Conservation (phyloP, 306 rosid species). For the Clitoria ternatea region DNA sequence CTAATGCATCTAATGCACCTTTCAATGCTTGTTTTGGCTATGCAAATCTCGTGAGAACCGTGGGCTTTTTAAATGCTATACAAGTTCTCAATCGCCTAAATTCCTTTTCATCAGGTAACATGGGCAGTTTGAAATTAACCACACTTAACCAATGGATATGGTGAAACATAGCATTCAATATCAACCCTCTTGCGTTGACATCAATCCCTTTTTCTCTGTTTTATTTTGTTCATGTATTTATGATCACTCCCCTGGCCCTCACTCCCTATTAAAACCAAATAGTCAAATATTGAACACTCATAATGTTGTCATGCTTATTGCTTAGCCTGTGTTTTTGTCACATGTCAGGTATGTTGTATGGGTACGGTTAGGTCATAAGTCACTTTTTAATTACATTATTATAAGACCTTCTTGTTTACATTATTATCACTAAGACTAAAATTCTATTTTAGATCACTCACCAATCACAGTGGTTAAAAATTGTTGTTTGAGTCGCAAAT, state of each 20-base stretch:
- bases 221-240: neutral
- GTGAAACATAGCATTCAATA: neutral
- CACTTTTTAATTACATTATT: too few relatives aligned
- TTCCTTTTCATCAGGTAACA: neutral
- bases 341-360: too few relatives aligned
- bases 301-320: neutral
- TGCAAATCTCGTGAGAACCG: neutral
- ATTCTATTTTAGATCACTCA: too few relatives aligned
- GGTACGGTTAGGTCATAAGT: too few relatives aligned
- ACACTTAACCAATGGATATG: neutral
- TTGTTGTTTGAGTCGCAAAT: too few relatives aligned
- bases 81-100: neutral
- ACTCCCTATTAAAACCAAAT: neutral
- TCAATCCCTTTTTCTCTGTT: neutral
- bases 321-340: neutral
- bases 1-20: conserved; percentile 29
- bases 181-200: neutral
- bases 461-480: too few relatives aligned
- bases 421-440: too few relatives aligned
- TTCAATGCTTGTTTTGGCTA: conserved; percentile 5
- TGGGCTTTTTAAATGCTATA: neutral
- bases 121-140: neutral
- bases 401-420: too few relatives aligned
- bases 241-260: neutral
- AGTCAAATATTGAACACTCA: neutral